phyloP scores from a whole-genome alignment of 2,329 filamentous ascomycete genomes.

The Diatrype stigma region DNA sequence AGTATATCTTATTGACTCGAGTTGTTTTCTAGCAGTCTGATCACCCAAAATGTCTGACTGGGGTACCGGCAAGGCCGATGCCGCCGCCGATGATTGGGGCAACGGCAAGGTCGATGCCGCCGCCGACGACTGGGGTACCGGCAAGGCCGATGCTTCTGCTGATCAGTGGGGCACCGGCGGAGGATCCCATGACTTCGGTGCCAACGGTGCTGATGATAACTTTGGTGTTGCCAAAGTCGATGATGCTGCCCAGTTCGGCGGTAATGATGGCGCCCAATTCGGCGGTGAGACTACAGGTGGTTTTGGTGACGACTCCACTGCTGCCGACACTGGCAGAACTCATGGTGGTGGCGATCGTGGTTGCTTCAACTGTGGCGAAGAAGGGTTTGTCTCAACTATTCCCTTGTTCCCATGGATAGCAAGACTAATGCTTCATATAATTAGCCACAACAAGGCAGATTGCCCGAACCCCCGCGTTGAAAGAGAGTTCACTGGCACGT shows the following conservation, averaged over 20 bases:
- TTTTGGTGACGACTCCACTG: background rate
- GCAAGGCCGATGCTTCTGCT: background rate
- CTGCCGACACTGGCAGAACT: slow-evolving; percentile 4
- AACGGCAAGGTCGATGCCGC: background rate
- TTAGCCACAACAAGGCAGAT: slow-evolving; percentile 58
- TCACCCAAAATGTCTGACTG: slow-evolving; percentile 13
- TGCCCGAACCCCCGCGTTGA: slow-evolving; percentile 52
- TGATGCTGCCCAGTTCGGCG: slow-evolving; percentile 8
- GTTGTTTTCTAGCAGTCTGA: background rate
- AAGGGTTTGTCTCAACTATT: slow-evolving; percentile 31
- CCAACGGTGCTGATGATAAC: slow-evolving; percentile 6
- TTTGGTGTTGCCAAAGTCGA: slow-evolving; percentile 7
- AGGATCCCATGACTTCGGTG: background rate
- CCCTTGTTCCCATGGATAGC: slow-evolving; percentile 2
- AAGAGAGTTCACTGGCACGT: slow-evolving; percentile 40
- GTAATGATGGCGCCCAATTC: slow-evolving; percentile 8
- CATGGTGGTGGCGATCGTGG: slow-evolving; percentile 19
- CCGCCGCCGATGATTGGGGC: background rate
- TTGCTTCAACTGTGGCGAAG: slow-evolving; percentile 59
- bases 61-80: slow-evolving; percentile 5
- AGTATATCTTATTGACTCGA: slow-evolving; percentile 9
- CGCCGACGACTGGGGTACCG: background rate
- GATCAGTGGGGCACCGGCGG: slow-evolving; percentile 2
- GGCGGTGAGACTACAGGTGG: slow-evolving; percentile 13
- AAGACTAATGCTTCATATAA: slow-evolving; percentile 11